Evolutionary conservation across 163 green algal species (phyloP).

Genomic region (Volvox carteri): DNA sequence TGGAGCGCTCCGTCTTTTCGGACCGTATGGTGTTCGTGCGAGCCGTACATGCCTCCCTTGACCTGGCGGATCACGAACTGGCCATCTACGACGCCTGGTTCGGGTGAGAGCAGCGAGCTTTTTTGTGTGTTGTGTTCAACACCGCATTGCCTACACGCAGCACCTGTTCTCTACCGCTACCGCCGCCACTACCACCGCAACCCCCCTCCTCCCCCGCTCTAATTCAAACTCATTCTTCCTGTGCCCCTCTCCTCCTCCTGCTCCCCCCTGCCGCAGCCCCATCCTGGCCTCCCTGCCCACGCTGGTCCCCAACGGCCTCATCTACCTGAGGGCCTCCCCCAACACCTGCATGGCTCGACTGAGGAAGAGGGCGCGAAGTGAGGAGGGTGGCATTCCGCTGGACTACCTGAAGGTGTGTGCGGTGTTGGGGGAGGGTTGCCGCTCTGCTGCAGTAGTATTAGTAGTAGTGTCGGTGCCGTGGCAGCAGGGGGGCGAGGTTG

Average conservation of each 20-base stretch:
- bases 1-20: slow-evolving; percentile 96
- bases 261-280: slow-evolving; percentile 53
- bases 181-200: too few species aligned
- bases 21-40: slow-evolving; percentile 98
- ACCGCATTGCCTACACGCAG: too few species aligned
- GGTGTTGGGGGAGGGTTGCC: too few species aligned
- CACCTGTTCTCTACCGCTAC: too few species aligned
- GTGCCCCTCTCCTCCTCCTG: background rate
- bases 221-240: too few species aligned
- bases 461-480: too few species aligned
- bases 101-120: slow-evolving; percentile 55
- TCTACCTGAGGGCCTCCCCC: slow-evolving; percentile 92
- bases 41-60: slow-evolving; percentile 87
- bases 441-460: too few species aligned
- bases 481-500: too few species aligned
- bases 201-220: too few species aligned
- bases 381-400: slow-evolving; percentile 83
- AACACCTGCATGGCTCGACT: slow-evolving; percentile 89
- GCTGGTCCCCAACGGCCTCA: slow-evolving; percentile 95
- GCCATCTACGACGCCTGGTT: slow-evolving; percentile 93
- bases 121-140: too few species aligned
- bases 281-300: slow-evolving; percentile 76
- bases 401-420: slow-evolving; percentile 85
- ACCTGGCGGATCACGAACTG: slow-evolving; percentile 91
- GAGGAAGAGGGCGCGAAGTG: slow-evolving; percentile 66